phyloP scores from a whole-genome alignment of 352 stramenopile genomes.

The Peronosclerospora sorghi region DNA sequence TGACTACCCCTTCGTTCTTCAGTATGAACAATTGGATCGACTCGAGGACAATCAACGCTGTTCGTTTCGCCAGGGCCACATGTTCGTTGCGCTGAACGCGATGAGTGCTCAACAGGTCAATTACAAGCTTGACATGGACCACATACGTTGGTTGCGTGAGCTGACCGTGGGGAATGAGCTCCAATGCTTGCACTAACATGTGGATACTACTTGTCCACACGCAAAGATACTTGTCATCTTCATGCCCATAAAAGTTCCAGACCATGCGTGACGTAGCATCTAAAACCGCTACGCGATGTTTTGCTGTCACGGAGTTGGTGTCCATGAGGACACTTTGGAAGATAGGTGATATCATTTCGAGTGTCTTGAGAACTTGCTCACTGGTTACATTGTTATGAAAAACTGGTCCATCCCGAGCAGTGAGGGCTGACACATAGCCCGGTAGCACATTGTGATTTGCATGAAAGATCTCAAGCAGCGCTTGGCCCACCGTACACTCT shows the following conservation, averaged over 20 bases:
- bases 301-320: conserved; percentile 7
- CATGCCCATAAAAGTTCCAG: conserved; percentile 23
- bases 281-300: conserved; percentile 21
- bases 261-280: conserved; percentile 29
- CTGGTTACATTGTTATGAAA: background rate
- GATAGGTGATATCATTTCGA: conserved; percentile 23
- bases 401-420: conserved; percentile 6
- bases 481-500: background rate
- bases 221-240: background rate
- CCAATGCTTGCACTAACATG: conserved; percentile 26
- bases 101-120: conserved; percentile 28
- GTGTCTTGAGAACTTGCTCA: background rate
- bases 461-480: conserved; percentile 28
- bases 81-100: conserved; percentile 1
- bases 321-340: conserved; percentile 26
- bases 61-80: conserved; percentile 4
- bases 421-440: conserved; percentile 31
- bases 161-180: conserved; percentile 20
- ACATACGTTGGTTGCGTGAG: conserved; percentile 17
- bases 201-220: conserved; percentile 4
- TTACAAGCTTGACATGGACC: conserved; percentile 24
- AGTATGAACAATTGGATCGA: conserved; percentile 18
- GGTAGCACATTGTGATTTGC: conserved; percentile 27
- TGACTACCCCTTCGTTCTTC: conserved; percentile 23
- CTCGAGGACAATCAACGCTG: conserved; percentile 12